Evolutionary conservation across 805 yeast species (phyloP).

Genomic region (Myxozyma kluyveri): DNA sequence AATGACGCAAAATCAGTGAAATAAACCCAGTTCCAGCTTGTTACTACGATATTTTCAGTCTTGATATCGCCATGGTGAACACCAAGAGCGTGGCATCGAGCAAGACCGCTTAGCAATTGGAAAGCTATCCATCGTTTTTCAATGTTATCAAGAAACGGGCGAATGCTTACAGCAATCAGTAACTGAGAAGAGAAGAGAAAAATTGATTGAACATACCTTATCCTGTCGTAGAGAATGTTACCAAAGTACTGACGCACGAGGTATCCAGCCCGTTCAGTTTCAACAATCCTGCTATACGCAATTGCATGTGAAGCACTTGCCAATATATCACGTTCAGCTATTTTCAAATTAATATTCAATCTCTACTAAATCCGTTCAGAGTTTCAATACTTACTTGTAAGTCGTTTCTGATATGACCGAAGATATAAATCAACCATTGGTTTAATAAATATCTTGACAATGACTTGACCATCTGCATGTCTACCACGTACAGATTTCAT

Average conservation of each 20-base stretch:
- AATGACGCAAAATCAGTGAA: slow-evolving; percentile 79
- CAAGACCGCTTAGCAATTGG: slow-evolving; percentile 67
- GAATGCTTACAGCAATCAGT: slow-evolving; percentile 46
- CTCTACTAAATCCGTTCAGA: no score
- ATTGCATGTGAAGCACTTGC: slow-evolving; percentile 58
- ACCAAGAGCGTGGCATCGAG: slow-evolving; percentile 58
- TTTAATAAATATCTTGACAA: slow-evolving; percentile 80
- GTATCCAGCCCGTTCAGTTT: slow-evolving; percentile 90
- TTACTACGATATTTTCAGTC: slow-evolving; percentile 80
- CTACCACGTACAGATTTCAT: slow-evolving; percentile 80
- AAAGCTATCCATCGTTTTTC: slow-evolving; percentile 84
- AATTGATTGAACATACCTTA: slow-evolving; percentile 39
- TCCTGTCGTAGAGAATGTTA: slow-evolving; percentile 80
- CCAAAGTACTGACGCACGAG: slow-evolving; percentile 76
- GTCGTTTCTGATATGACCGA: slow-evolving; percentile 17
- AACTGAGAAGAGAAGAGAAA: neutral
- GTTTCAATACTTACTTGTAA: slow-evolving; percentile 26
- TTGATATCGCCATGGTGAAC: slow-evolving; percentile 89
- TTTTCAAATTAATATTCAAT: slow-evolving; percentile 29
- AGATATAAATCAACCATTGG: slow-evolving; percentile 43
- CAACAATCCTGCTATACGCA: slow-evolving; percentile 71
- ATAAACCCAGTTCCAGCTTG: slow-evolving; percentile 85
- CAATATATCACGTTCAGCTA: slow-evolving; percentile 43
- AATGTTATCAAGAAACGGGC: slow-evolving; percentile 79
- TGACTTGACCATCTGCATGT: slow-evolving; percentile 67